Conservation (phyloP, 202 grass and related monocot genomes). For the Hordeum pubiflorum region DNA sequence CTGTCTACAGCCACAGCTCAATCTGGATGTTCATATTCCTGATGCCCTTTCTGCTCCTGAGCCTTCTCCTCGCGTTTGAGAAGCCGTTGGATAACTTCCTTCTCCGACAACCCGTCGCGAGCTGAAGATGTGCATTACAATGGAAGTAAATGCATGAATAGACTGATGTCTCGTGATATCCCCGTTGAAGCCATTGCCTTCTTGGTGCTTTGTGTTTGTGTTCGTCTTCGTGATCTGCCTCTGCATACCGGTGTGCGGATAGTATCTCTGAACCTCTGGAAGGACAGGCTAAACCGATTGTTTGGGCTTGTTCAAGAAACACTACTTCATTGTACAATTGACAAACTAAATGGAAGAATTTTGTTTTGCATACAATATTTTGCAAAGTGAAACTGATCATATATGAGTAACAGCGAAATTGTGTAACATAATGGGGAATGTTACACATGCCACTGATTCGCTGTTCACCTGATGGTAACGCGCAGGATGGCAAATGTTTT, state of each 20-base stretch:
- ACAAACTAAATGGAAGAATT: neutral
- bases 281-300: neutral
- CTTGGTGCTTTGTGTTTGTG: neutral
- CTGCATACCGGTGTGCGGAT: neutral
- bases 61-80: conserved; percentile 33
- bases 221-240: neutral
- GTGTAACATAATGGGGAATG: neutral
- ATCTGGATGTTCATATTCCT: conserved; percentile 35
- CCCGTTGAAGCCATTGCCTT: neutral
- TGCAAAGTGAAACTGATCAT: neutral
- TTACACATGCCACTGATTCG: neutral
- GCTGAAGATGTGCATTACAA: neutral
- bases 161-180: neutral
- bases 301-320: neutral
- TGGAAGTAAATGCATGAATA: neutral
- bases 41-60: conserved; percentile 34
- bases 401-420: neutral
- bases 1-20: conserved; percentile 2
- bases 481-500: neutral
- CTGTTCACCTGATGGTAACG: neutral
- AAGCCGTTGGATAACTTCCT: conserved; percentile 28
- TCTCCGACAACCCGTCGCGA: conserved; percentile 1
- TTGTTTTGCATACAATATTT: neutral
- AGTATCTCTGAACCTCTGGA: neutral
- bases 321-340: neutral